phyloP scores from a whole-genome alignment of 768 basidiomycete genomes.

The Russula sp. region DNA sequence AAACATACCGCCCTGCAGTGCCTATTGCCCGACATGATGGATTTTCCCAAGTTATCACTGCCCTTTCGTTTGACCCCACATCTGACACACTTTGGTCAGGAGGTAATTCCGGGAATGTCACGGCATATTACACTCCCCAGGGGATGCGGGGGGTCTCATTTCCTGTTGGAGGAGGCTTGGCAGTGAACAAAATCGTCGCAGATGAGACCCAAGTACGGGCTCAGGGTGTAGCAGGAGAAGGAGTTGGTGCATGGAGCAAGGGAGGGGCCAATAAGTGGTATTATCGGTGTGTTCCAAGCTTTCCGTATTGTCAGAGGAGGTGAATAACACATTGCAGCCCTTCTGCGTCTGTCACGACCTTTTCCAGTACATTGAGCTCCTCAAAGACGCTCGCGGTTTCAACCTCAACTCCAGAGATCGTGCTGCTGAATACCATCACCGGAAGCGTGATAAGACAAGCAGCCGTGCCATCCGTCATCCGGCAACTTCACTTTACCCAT shows the following conservation, averaged over 20 bases:
- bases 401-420: constrained; percentile 50
- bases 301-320: constrained; percentile 35
- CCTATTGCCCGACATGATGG: constrained; percentile 24
- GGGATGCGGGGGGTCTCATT: constrained; percentile 67
- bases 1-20: constrained; percentile 22
- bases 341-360: constrained; percentile 30
- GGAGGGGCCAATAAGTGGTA: constrained; percentile 84
- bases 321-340: constrained; percentile 27
- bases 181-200: constrained; percentile 66
- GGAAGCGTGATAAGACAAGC: constrained; percentile 56
- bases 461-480: constrained; percentile 47
- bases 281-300: constrained; percentile 47
- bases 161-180: constrained; percentile 57
- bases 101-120: constrained; percentile 58
- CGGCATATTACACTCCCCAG: constrained; percentile 56
- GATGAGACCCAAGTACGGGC: constrained; percentile 78
- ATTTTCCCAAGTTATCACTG: constrained; percentile 50
- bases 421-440: constrained; percentile 66
- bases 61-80: constrained; percentile 83
- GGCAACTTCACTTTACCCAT: constrained; percentile 60
- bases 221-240: constrained; percentile 47
- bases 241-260: constrained; percentile 75
- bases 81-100: constrained; percentile 90
- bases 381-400: constrained; percentile 55
- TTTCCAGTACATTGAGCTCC: constrained; percentile 43